These are phyloP conservation scores for Microdochium nivale DNA, from an alignment of 2,329 filamentous ascomycete genomes.

Conservation along the genomic window DNA sequence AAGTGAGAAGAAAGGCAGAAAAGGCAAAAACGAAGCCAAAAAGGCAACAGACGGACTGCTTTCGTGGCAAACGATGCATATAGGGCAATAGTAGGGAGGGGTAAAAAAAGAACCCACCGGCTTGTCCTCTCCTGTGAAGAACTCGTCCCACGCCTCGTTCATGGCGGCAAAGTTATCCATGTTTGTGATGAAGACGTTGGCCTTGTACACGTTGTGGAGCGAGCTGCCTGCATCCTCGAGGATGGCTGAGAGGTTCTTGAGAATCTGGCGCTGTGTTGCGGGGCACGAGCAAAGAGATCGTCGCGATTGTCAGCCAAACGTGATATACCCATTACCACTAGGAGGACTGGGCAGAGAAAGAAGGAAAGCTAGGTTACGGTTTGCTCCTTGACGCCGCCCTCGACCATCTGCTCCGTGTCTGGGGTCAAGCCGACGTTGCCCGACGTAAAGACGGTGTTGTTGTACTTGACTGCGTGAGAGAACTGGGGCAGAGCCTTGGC, in stretches of 20 bases:
- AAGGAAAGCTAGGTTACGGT: conserved; percentile 35
- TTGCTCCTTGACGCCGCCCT: conserved; percentile 56
- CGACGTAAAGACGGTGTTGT: background rate
- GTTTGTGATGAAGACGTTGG: conserved; percentile 62
- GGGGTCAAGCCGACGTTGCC: conserved; percentile 14
- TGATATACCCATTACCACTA: no score
- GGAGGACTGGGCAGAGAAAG: no score
- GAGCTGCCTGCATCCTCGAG: conserved; percentile 59
- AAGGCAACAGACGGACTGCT: no score
- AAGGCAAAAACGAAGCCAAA: no score
- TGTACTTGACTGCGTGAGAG: conserved; percentile 43
- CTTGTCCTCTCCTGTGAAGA: conserved; percentile 33
- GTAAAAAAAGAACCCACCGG: background rate
- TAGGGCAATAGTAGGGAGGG: no score
- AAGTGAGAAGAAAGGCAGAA: no score
- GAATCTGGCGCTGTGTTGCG: conserved; percentile 55
- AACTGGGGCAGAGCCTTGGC: conserved; percentile 46
- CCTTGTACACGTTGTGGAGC: conserved; percentile 61
- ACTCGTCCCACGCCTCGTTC: conserved; percentile 65
- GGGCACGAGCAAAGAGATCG: no score
- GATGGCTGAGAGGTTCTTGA: conserved; percentile 62
- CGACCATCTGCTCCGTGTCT: conserved; percentile 46
- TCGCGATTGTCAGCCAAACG: no score
- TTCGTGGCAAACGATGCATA: no score
- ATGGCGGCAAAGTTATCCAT: conserved; percentile 70